Evolutionary conservation across 2,329 filamentous ascomycete species (phyloP), one percentile per base, ranked within the genome.

Genomic region (Zasmidium cellare): DNA sequence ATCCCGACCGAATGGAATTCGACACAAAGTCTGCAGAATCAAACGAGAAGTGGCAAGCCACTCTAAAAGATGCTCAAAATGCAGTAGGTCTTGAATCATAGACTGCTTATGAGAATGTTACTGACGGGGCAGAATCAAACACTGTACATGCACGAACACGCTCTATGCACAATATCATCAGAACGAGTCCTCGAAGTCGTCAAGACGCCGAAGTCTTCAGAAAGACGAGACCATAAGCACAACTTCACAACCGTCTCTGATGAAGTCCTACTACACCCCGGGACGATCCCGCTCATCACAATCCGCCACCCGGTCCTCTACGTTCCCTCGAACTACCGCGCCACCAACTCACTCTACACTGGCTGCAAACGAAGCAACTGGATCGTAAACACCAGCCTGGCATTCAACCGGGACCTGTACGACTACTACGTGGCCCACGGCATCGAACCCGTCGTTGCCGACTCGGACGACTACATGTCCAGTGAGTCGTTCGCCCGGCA

Each of bases 401-500:
- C 58, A 24, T 75, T 70, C 68, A 64, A 67, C 11, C 69, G 74
- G 0, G 50, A 62, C 48, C 59, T 77, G 18, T 76, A 73, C 55
- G 72, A 77, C 45, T 76, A 69, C 66, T 74, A 68, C 56, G 51
- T 63, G 11, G 64, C 63, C 5, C 46, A 63, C 14, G 51, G 48
- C 3, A 57, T 59, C 23, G 55, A 65, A 7, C 74, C 73, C 0
- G 63, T 74, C 3, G 61, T 77, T 1, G 53, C 76, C 1, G 76
- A 77, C 53, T 74, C 75, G 6, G 70, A 76, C 55, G 75, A 76
- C 56, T 60, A 76, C 3, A 76, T 77, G 47, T 69, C 70, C 44
- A 58, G 64, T 18, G 71, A 71, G 0, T 56, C 61, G n/a, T 61
- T 72, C n/a, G 65, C 76, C 2, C 46, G 57, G 14, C 55, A 67